Base-by-base conservation (phyloP, 495 filamentous ascomycete species). In the Viridothelium virens region DNA sequence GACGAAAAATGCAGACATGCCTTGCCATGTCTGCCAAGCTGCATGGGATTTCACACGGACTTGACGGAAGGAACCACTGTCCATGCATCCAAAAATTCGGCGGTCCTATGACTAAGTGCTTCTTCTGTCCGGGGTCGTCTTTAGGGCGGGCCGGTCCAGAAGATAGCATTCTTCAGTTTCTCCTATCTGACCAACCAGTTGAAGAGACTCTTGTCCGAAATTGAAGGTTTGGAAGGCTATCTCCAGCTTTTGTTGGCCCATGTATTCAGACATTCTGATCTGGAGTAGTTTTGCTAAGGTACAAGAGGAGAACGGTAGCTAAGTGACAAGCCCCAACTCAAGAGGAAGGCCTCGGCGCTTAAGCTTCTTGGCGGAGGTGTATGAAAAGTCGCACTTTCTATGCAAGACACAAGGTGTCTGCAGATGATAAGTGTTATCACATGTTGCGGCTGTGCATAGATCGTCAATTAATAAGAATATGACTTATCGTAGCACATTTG, bases 351-450 rank as follows among this genome's bases (percentile, higher is more conserved):
- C 25, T 59, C 53, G 53, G 53, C 53, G 31, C 53, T 59, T 59
- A 36, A 59, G 31, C 36, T 18, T 59, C 6, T 34, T 31, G 14
- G 53, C 53, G 31, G 14, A 59, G 53, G 53, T 59, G 53, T 59
- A 59, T 59, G 53, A 59, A 59, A 59, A 36, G 31, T 59, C 53
- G 31, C 36, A 33, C 53, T 36, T 59, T 59, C 53, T 33, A 59
- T 59, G 53, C 53, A 59, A 59, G 53, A 59, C 31, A 59, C 53
- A 59, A 59, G 53, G 53, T 59, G 25, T 59, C 53, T 59, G 53
- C 53, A 59, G 14, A 59, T 59, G 31, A 36, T 3, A 59, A 59
- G 31, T 59, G 53, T 31, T 59, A 59, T 59, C 53, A 59, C 53
- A 59, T 36, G 31, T 59, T 59, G 53, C 25, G 53, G 53, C 53